Evolutionary conservation across 2,329 filamentous ascomycete genomes (phyloP).

Genomic region (Neofusicoccum parvum): DNA sequence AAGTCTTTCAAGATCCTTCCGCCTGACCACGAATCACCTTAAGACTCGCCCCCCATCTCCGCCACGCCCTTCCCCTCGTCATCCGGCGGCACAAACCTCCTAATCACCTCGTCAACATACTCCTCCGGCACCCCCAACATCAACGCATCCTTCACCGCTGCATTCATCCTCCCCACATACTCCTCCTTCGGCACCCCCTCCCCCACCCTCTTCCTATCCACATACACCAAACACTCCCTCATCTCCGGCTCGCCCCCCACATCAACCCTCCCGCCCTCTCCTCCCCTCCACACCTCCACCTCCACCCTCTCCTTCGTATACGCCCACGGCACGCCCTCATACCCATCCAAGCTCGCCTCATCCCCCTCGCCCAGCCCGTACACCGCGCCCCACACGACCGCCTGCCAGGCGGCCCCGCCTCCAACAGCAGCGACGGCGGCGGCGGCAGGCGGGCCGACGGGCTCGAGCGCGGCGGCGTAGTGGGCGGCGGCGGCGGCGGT

Average conservation of each 20-base stretch:
- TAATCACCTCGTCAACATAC: conserved; percentile 60
- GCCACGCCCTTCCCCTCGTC: not conserved
- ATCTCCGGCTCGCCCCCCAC: conserved; percentile 21
- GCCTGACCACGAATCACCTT: too few species aligned
- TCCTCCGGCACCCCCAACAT: conserved; percentile 54
- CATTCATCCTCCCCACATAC: conserved; percentile 66
- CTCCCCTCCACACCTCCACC: conserved; percentile 47
- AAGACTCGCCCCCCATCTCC: too few species aligned
- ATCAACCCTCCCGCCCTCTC: not conserved
- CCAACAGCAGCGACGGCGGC: too few species aligned
- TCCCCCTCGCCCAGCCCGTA: conserved; percentile 33
- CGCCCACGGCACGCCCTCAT: conserved; percentile 64
- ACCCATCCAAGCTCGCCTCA: conserved; percentile 38
- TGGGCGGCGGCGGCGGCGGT: not conserved
- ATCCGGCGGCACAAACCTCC: conserved; percentile 51
- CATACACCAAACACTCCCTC: conserved; percentile 59
- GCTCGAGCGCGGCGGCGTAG: conserved; percentile 34
- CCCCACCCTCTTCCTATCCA: conserved; percentile 51
- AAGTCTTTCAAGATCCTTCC: too few species aligned
- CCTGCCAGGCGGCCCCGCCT: too few species aligned
- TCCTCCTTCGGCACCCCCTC: conserved; percentile 54
- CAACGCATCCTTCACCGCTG: conserved; percentile 62
- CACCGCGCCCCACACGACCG: conserved; percentile 38
- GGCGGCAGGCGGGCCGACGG: too few species aligned
- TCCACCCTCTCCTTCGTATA: conserved; percentile 58